Base-by-base conservation (phyloP, 2,329 filamentous ascomycete genomes). In the Aspergillus calidoustus region DNA sequence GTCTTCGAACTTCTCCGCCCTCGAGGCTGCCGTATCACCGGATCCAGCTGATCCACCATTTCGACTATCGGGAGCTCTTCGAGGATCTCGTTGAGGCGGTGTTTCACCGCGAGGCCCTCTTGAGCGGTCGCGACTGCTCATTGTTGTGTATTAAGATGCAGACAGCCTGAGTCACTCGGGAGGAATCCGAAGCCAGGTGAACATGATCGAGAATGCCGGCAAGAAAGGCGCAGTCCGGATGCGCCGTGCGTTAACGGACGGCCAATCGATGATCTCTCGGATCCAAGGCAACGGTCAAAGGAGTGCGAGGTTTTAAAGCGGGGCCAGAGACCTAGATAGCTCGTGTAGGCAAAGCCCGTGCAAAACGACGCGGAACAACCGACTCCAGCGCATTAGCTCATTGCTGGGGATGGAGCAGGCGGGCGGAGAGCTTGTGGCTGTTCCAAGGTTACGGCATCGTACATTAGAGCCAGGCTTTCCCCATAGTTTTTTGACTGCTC, bases 1-100 rank as follows among this genome's bases (percentile, higher is more conserved):
- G 74, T 98, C 93, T 78, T 99, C 95, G 77, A 98, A 99, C 71
- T 88, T 87, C 81, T 97, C 92, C 59, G 94, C 94, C 73, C 79
- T 77, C 52, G 76, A 77, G 73, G 75, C 73, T 30, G 71, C 65
- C 23, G 64, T 66, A 57, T 77, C 71, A 49, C 69, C 72, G n/a
- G 72, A 61, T 47, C 64, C 65, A 43, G 66, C 28, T 30, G 59
- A 58, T 19, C 68, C 70, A 47, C 71, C 76, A 69, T 73, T 71
- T 63, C 74, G 76, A 62, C 67, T 41, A 58, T 78, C 76, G 57
- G 64, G 72, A 49, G 65, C 69, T 57, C 74, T 76, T 52, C 73
- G 74, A 54, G 69, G 66, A 58, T 74, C 72, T 58, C 71, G 71
- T 52, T 70, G 70, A 19, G 73, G 69, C 23, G 71, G 68, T n/a